Conservation (phyloP, 441 rosid genomes). For the Croton setiger region DNA sequence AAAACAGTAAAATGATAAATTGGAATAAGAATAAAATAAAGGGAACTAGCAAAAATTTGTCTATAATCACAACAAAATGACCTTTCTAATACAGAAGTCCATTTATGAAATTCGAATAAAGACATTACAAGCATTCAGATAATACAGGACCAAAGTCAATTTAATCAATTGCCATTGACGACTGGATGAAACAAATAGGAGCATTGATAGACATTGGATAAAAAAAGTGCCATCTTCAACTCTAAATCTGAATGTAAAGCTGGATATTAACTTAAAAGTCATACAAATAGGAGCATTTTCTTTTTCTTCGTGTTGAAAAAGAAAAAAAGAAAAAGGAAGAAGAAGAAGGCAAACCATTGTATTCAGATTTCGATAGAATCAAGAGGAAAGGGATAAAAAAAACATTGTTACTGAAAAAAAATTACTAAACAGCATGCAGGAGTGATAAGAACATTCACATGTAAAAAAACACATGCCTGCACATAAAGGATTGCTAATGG, state of each 20-base stretch:
- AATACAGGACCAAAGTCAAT: not conserved
- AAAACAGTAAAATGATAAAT: slow-evolving; percentile 20
- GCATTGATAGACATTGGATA: not conserved
- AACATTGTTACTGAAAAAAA: not conserved
- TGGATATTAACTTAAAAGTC: not conserved
- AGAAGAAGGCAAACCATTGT: not conserved
- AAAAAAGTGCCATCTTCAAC: not conserved
- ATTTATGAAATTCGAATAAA: not conserved
- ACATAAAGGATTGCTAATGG: not conserved
- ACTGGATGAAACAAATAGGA: not conserved
- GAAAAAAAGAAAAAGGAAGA: not conserved
- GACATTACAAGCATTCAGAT: not conserved
- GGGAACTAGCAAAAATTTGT: not conserved
- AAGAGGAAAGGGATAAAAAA: not conserved
- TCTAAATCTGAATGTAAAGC: not conserved
- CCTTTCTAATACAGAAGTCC: not conserved
- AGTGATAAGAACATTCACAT: slow-evolving; percentile 5
- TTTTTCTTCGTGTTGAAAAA: not conserved
- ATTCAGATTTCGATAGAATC: not conserved
- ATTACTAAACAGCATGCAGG: not conserved
- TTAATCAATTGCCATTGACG: slow-evolving; percentile 3
- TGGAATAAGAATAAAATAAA: not conserved
- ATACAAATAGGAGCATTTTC: too few species aligned
- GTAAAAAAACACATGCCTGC: not conserved
- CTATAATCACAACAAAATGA: not conserved